Conservation (phyloP, 1,139 yeast genomes). For the Blastobotrys buckinghamii region DNA sequence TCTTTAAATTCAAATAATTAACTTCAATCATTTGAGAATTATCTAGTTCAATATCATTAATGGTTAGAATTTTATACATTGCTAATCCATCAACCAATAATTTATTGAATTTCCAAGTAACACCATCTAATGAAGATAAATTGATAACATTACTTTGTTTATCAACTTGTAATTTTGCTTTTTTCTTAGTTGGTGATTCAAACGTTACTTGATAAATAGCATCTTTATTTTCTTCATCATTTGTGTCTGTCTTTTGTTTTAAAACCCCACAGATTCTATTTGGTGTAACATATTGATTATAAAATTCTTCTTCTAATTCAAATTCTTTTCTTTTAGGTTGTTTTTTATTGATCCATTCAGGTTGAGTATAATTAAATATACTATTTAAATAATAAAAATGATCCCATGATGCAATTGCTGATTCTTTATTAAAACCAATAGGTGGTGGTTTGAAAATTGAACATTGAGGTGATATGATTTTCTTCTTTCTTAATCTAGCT, state of each 20-base stretch:
- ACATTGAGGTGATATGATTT: neutral
- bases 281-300: slow-evolving; percentile 13
- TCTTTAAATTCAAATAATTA: neutral
- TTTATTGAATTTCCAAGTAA: slow-evolving; percentile 7
- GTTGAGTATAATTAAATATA: slow-evolving; percentile 23
- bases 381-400: slow-evolving; percentile 31
- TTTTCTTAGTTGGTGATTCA: neutral
- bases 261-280: neutral
- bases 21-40: neutral
- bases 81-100: neutral
- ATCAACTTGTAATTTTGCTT: neutral
- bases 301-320: slow-evolving; percentile 18
- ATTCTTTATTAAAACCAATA: slow-evolving; percentile 13
- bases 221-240: neutral
- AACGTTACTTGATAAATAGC: neutral
- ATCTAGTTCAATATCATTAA: slow-evolving; percentile 1
- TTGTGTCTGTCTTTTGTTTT: neutral
- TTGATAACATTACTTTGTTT: slow-evolving; percentile 5
- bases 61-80: neutral
- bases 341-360: slow-evolving; percentile 16
- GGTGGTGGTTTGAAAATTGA: neutral
- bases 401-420: slow-evolving; percentile 33
- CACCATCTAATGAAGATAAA: slow-evolving; percentile 15
- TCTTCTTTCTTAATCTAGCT: neutral
- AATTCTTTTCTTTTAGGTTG: slow-evolving; percentile 9